Conservation (phyloP, 805 yeast genomes). For the Clavispora asparagi region DNA sequence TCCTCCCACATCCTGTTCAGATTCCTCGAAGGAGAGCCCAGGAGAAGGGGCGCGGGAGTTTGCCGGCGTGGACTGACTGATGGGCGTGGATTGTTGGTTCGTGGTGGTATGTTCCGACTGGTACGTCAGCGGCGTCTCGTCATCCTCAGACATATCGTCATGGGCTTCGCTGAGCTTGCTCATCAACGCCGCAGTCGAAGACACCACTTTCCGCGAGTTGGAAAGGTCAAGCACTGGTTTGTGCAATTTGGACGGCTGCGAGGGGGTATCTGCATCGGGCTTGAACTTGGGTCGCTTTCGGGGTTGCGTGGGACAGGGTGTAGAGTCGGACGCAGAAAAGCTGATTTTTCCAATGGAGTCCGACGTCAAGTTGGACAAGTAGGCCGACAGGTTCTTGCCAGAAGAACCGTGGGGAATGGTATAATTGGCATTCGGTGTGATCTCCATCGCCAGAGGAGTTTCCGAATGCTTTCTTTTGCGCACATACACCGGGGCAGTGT, state of each 20-base stretch:
- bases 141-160: conserved; percentile 2
- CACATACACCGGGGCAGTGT: conserved; percentile 18
- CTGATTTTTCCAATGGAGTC: conserved; percentile 18
- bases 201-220: conserved; percentile 23
- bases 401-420: conserved; percentile 10
- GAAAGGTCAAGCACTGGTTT: conserved; percentile 26
- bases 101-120: not conserved
- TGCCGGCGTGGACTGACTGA: conserved; percentile 40
- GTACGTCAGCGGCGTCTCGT: not conserved
- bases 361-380: conserved; percentile 3
- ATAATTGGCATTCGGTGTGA: conserved; percentile 18
- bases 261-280: conserved; percentile 15
- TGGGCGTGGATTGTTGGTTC: conserved; percentile 25
- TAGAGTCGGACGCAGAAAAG: conserved; percentile 34
- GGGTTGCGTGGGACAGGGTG: conserved; percentile 41
- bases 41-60: conserved; percentile 35
- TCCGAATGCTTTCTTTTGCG: conserved; percentile 23
- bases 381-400: conserved; percentile 14
- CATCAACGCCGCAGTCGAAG: conserved; percentile 16
- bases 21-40: conserved; percentile 17
- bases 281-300: conserved; percentile 31
- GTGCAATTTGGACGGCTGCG: conserved; percentile 15
- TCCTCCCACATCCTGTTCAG: conserved; percentile 37
- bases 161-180: conserved; percentile 11
- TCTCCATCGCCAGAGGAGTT: conserved; percentile 21